Evolutionary conservation across 1,139 yeast genomes (phyloP).

Genomic region (Sugiyamaella xylanicola): DNA sequence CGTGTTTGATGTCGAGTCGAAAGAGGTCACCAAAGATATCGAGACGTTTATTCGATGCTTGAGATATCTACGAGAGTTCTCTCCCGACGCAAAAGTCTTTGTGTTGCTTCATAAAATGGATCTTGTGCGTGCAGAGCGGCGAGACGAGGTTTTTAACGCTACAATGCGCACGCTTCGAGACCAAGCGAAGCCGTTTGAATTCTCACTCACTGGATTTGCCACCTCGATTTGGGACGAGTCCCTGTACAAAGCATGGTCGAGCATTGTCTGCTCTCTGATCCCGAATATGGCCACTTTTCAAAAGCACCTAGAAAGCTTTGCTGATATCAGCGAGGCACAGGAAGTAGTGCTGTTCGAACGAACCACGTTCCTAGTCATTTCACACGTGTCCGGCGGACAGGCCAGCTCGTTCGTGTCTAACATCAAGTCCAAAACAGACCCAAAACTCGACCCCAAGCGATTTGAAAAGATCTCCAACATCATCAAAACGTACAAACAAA

Average conservation of each 20-base stretch:
- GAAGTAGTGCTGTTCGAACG: slow-evolving; percentile 92
- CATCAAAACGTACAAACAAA: slow-evolving; percentile 91
- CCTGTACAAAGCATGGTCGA: slow-evolving; percentile 95
- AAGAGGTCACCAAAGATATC: slow-evolving; percentile 88
- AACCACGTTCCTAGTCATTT: slow-evolving; percentile 88
- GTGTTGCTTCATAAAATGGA: slow-evolving; percentile 96
- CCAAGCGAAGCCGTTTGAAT: slow-evolving; percentile 77
- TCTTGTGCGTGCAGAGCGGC: slow-evolving; percentile 80
- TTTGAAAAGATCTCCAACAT: slow-evolving; percentile 93
- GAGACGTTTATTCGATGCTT: slow-evolving; percentile 87
- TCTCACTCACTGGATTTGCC: slow-evolving; percentile 83
- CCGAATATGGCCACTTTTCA: slow-evolving; percentile 88
- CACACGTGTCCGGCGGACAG: slow-evolving; percentile 48
- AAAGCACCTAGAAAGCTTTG: slow-evolving; percentile 71
- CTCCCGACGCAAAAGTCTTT: slow-evolving; percentile 91
- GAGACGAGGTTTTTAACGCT: slow-evolving; percentile 77
- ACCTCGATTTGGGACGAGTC: slow-evolving; percentile 98
- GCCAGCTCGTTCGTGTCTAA: background rate
- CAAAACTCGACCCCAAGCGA: slow-evolving; percentile 73
- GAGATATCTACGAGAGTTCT: slow-evolving; percentile 76
- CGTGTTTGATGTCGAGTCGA: slow-evolving; percentile 94
- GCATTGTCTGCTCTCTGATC: slow-evolving; percentile 88
- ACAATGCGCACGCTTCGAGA: slow-evolving; percentile 83
- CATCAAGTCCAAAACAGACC: slow-evolving; percentile 20
- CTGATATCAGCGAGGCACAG: slow-evolving; percentile 76